These are phyloP conservation scores for Calcarisporium arbuscula DNA, from an alignment of 2,329 filamentous ascomycete genomes.

Conservation along the genomic window DNA sequence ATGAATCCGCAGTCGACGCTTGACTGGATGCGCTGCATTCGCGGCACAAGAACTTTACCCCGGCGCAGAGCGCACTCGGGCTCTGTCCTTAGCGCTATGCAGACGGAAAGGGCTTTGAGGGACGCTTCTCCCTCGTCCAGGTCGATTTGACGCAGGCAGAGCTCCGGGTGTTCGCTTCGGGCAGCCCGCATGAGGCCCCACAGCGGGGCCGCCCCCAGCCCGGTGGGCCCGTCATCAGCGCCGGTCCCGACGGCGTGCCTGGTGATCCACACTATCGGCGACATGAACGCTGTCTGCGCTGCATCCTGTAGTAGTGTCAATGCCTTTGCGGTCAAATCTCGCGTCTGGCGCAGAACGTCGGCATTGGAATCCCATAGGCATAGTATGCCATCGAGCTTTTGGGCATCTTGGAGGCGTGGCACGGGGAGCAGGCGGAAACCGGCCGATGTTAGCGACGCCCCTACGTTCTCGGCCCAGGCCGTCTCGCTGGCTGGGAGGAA, in stretches of 20 bases:
- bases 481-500: constrained; percentile 1
- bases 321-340: background rate
- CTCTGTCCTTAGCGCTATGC: constrained; percentile 3
- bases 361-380: background rate
- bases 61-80: constrained; percentile 10
- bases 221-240: background rate
- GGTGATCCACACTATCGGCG: constrained; percentile 9
- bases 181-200: constrained; percentile 14
- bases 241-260: constrained; percentile 7
- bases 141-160: constrained; percentile 12
- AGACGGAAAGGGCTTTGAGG: background rate
- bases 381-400: background rate
- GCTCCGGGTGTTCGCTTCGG: constrained; percentile 11
- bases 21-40: constrained; percentile 5
- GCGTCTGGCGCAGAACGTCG: background rate
- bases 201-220: constrained; percentile 8
- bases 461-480: constrained; percentile 2
- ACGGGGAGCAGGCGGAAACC: constrained; percentile 4
- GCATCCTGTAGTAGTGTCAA: too few relatives aligned
- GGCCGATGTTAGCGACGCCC: background rate
- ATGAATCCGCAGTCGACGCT: background rate
- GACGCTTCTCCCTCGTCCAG: background rate
- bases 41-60: constrained; percentile 9
- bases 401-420: constrained; percentile 4
- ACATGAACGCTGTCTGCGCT: too few relatives aligned